Evolutionary conservation across 192 early-diverging fungal species (phyloP).

Genomic region (Geranomyces variabilis): DNA sequence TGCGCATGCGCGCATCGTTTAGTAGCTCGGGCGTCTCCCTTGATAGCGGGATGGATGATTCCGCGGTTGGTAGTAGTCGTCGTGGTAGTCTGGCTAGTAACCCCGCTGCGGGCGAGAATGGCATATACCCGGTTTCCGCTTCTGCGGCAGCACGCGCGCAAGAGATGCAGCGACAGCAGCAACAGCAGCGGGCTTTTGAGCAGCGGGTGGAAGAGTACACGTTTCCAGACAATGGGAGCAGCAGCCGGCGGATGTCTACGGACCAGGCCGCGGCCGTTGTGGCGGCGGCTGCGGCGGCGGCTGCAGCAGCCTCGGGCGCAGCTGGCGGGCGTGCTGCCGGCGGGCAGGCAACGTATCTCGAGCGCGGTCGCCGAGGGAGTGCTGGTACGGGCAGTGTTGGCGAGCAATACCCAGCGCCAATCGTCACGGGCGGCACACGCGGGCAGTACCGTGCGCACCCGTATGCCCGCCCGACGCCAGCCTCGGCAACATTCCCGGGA

Average conservation of each 20-base stretch:
- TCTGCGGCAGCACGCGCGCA: background rate
- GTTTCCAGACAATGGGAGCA: background rate
- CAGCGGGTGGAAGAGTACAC: background rate
- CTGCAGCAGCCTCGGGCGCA: too few relatives aligned
- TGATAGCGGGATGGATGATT: background rate
- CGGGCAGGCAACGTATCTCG: background rate
- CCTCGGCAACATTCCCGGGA: background rate
- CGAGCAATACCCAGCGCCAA: conserved; percentile 9
- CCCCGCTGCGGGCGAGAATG: too few relatives aligned
- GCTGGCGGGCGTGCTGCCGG: background rate
- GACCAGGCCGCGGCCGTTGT: background rate
- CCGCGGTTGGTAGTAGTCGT: too few relatives aligned
- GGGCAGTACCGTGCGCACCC: conserved; percentile 17
- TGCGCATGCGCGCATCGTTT: conserved; percentile 7
- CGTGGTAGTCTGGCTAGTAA: too few relatives aligned
- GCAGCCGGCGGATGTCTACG: background rate
- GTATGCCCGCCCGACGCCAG: conserved; percentile 3
- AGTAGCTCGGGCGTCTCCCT: background rate
- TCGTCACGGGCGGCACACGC: background rate
- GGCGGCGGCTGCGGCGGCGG: background rate
- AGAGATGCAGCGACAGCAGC: background rate
- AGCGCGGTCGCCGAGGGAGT: background rate
- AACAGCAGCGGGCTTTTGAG: too few relatives aligned
- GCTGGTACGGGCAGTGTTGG: background rate
- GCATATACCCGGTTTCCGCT: background rate